Conservation (phyloP, 2,329 filamentous ascomycete species). For the Hawksworthiomyces lignivorus region DNA sequence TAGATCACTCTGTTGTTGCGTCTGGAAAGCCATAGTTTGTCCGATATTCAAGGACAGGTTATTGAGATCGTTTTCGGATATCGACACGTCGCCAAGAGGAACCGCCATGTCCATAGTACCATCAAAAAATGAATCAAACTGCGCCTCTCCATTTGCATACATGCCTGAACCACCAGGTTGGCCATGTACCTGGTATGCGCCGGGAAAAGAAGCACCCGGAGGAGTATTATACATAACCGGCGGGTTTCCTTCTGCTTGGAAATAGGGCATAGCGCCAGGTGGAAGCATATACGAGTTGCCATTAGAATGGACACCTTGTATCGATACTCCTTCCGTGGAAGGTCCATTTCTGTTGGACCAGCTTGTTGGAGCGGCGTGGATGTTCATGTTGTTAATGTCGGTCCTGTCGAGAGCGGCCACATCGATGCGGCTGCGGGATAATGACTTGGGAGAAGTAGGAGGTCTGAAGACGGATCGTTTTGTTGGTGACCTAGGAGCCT, state of each 20-base stretch:
- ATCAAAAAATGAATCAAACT: slow-evolving; percentile 1
- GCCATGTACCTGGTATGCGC: slow-evolving; percentile 1
- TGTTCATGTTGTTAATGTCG: slow-evolving; percentile 24
- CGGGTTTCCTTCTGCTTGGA: background rate
- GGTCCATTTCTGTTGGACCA: too few relatives aligned
- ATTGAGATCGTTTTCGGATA: background rate
- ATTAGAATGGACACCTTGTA: too few relatives aligned
- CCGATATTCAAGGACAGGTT: background rate
- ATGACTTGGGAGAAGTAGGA: slow-evolving; percentile 25
- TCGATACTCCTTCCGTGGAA: too few relatives aligned
- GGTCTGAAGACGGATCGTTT: slow-evolving; percentile 26
- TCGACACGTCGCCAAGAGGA: background rate
- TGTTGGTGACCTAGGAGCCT: slow-evolving; percentile 26
- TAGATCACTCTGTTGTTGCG: background rate
- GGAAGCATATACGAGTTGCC: slow-evolving; percentile 7
- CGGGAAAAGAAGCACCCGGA: too few relatives aligned
- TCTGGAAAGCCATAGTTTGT: background rate
- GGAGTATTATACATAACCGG: too few relatives aligned
- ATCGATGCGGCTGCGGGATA: slow-evolving; percentile 36
- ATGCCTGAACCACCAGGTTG: background rate
- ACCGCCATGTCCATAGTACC: slow-evolving; percentile 1
- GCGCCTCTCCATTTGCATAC: background rate
- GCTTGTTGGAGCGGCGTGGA: slow-evolving; percentile 1
- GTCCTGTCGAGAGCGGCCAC: slow-evolving; percentile 41
- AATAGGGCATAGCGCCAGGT: background rate